A percentile compares a stretch with the other conserved stretches of the same genome.
phyloP scores from a whole-genome alignment of 257 asterid genomes.

The Solanum dulcamara region DNA sequence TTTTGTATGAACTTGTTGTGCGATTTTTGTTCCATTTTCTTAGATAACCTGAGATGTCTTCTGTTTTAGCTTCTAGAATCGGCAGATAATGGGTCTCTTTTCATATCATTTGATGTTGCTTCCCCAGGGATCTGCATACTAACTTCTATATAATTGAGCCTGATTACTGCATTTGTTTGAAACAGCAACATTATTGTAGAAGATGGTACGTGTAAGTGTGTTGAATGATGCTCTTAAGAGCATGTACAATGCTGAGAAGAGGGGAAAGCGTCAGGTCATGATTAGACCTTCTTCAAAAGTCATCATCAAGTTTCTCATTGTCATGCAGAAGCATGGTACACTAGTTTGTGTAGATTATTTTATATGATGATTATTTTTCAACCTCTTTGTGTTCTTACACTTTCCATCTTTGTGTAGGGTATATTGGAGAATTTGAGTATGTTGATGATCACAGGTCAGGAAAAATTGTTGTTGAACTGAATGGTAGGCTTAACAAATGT shows the following conservation, averaged over 20 bases:
- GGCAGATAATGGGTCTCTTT: neutral
- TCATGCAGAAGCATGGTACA: slow-evolving; percentile 9
- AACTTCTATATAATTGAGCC: neutral
- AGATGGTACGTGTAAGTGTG: slow-evolving; percentile 1
- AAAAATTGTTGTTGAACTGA: slow-evolving; percentile 3
- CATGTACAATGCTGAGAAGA: slow-evolving; percentile 8
- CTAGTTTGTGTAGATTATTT: neutral
- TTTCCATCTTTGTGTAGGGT: neutral
- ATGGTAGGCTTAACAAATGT: neutral
- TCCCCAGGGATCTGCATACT: neutral
- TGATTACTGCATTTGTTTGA: neutral
- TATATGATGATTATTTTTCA: no score
- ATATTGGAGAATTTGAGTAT: slow-evolving; percentile 2
- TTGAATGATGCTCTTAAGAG: slow-evolving; percentile 7
- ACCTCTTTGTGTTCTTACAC: neutral
- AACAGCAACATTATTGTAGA: neutral
- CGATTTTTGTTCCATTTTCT: no score
- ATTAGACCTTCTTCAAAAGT: slow-evolving; percentile 4
- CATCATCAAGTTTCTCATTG: slow-evolving; percentile 3
- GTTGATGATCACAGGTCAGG: slow-evolving; percentile 1
- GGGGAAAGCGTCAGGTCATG: slow-evolving; percentile 8
- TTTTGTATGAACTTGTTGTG: no score
- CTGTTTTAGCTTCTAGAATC: neutral
- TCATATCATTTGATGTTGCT: neutral
- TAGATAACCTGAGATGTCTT: no score